Conservation (phyloP, 495 filamentous ascomycete species). For the Pseudevernia furfuracea region DNA sequence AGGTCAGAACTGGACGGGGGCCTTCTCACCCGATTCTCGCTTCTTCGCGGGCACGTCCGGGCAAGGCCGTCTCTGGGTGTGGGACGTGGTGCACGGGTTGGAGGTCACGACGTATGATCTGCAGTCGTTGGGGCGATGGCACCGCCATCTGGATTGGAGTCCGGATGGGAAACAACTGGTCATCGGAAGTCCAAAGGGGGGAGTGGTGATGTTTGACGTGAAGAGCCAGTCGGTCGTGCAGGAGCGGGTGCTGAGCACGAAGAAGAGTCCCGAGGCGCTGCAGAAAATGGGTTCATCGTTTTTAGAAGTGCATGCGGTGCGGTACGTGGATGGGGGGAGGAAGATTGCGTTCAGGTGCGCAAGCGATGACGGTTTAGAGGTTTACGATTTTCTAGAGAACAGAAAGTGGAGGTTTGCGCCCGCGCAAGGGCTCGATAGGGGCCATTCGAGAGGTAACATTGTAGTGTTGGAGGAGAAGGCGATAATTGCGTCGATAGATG, state of each 20-base stretch:
- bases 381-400: conserved; percentile 18
- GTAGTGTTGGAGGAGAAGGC: too few relatives aligned
- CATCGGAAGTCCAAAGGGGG: not conserved
- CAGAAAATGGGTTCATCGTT: conserved; percentile 2
- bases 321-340: conserved; percentile 1
- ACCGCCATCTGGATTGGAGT: conserved; percentile 20
- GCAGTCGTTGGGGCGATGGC: too few relatives aligned
- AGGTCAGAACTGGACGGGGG: conserved; percentile 26
- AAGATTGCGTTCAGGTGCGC: conserved; percentile 15
- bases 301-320: not conserved
- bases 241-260: conserved; percentile 13
- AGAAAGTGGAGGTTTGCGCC: conserved; percentile 11
- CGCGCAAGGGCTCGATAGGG: not conserved
- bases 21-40: conserved; percentile 26
- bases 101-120: too few relatives aligned
- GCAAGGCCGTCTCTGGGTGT: conserved; percentile 10
- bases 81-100: conserved; percentile 18
- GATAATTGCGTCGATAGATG: too few relatives aligned
- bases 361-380: conserved; percentile 16
- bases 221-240: conserved; percentile 15
- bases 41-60: conserved; percentile 17
- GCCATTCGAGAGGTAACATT: too few relatives aligned
- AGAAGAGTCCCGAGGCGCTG: not conserved
- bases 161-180: conserved; percentile 17
- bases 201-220: too few relatives aligned